Conservation (phyloP, 2,329 filamentous ascomycete species). For the Exophiala viscosa region DNA sequence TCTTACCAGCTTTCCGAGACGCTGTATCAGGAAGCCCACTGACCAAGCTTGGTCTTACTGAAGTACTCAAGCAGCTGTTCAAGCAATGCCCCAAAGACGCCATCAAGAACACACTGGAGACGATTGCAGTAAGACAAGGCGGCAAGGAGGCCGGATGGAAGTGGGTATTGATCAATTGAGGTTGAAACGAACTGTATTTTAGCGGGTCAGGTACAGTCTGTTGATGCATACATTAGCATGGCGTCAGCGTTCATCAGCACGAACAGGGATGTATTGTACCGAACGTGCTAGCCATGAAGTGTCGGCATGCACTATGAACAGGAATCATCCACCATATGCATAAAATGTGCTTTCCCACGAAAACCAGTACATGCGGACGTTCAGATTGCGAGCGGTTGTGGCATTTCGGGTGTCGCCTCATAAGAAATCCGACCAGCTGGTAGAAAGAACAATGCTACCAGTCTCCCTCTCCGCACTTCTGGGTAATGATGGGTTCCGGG, state of each 20-base stretch:
- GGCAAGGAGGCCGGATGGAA: constrained; percentile 62
- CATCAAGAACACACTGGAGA: constrained; percentile 67
- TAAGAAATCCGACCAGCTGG: constrained; percentile 50
- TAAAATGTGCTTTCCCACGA: too few relatives aligned
- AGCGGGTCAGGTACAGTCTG: background rate
- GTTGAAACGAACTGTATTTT: too few relatives aligned
- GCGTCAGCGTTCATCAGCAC: too few relatives aligned
- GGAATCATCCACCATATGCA: too few relatives aligned
- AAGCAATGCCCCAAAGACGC: constrained; percentile 65
- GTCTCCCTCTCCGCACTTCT: constrained; percentile 47
- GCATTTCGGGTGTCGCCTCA: constrained; percentile 20
- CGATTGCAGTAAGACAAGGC: constrained; percentile 61
- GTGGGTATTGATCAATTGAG: constrained; percentile 49
- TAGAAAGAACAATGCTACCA: constrained; percentile 55
- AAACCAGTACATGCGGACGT: too few relatives aligned
- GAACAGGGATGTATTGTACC: too few relatives aligned
- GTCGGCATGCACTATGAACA: too few relatives aligned
- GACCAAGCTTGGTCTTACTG: constrained; percentile 70
- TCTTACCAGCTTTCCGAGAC: constrained; percentile 64
- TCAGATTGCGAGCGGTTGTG: constrained; percentile 13
- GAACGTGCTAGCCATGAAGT: too few relatives aligned
- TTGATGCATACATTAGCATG: background rate
- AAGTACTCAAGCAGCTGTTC: constrained; percentile 72
- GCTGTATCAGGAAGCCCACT: constrained; percentile 67
- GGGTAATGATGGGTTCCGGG: constrained; percentile 58